A percentile compares a stretch with the other conserved stretches of the same genome.
phyloP scores from a whole-genome alignment of 805 yeast genomes.

The Teunomyces funiuensis region DNA sequence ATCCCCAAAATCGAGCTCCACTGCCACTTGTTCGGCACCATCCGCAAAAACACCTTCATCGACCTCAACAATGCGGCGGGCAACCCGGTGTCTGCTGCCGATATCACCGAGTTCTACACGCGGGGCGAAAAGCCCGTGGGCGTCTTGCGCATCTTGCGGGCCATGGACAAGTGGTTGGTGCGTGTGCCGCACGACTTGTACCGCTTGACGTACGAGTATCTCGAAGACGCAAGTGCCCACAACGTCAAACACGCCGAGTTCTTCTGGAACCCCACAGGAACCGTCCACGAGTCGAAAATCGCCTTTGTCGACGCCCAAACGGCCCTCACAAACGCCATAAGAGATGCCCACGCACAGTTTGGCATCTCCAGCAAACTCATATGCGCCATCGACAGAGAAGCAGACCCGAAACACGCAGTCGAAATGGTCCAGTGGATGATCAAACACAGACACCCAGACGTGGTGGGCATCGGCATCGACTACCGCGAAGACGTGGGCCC shows the following conservation, averaged over 20 bases:
- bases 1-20: constrained; percentile 31
- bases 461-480: constrained; percentile 30
- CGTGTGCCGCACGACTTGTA: constrained; percentile 23
- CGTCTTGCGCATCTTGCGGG: constrained; percentile 26
- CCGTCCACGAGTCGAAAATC: constrained; percentile 23
- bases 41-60: constrained; percentile 21
- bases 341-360: constrained; percentile 15
- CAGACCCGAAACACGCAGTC: constrained; percentile 21
- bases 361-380: constrained; percentile 22
- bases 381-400: constrained; percentile 29
- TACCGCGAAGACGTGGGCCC: constrained; percentile 28
- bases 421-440: constrained; percentile 28
- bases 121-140: constrained; percentile 32
- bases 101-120: constrained; percentile 23
- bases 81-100: constrained; percentile 13
- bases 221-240: constrained; percentile 19
- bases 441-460: constrained; percentile 17
- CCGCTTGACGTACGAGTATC: constrained; percentile 23
- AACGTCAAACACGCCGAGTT: constrained; percentile 27
- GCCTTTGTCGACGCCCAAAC: constrained; percentile 23
- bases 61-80: constrained; percentile 19
- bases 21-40: constrained; percentile 30
- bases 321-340: constrained; percentile 23
- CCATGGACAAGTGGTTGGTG: constrained; percentile 22
- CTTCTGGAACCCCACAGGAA: constrained; percentile 34